Evolutionary conservation across 2,329 filamentous ascomycete genomes (phyloP), one percentile per base, ranked within the genome.

Genomic region (Pseudogymnoascus sp.): DNA sequence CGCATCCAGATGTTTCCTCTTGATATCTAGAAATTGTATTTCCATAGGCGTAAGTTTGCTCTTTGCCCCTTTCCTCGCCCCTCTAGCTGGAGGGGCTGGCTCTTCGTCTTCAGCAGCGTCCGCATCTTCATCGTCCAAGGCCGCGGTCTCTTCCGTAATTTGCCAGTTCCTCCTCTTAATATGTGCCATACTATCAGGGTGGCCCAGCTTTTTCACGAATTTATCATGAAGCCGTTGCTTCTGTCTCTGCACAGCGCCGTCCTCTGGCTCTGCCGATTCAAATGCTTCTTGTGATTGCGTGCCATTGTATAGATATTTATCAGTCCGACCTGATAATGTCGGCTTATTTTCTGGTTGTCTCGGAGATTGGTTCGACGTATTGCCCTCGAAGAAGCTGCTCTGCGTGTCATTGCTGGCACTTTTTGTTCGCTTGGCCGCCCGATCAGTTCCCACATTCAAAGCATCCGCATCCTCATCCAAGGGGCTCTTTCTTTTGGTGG

Each of bases 21-120:
- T 99, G 75, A 99, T 96, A 16, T 96, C 93, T 5, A 99, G 82
- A 64, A 96, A 89, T 71, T 98, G 95, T 41, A 89, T 84, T 74
- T 98, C 93, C 87, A 99, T 89, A 0, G 95, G 95, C 0, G 95
- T 99, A 65, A 99, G 83, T 73, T 97, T 97, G 2, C 82, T 80
- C 74, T 85, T 87, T n/a, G 76, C 84, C 65, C 85, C 84, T 73
- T 91, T 96, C 76, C 90, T 96, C 67, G 81, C 84, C 0, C 75
- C 67, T 66, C 81, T 82, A 68, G 71, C 79, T 64, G 72, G 76
- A 67, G 79, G 78, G 40, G 85, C 82, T 3, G 82, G 79, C 2
- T 83, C 81, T 7, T 78, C 83, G 5, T 81, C 81, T 2, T 83
- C 89, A 0, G 80, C 87, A 6, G 81, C 86, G 2, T 84, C 85